Percentiles rank a stretch among this genome's conserved stretches.
These are phyloP conservation scores for Rhizoctonia solani DNA, from an alignment of 1,284 basidiomycete genomes.

Conservation along the genomic window DNA sequence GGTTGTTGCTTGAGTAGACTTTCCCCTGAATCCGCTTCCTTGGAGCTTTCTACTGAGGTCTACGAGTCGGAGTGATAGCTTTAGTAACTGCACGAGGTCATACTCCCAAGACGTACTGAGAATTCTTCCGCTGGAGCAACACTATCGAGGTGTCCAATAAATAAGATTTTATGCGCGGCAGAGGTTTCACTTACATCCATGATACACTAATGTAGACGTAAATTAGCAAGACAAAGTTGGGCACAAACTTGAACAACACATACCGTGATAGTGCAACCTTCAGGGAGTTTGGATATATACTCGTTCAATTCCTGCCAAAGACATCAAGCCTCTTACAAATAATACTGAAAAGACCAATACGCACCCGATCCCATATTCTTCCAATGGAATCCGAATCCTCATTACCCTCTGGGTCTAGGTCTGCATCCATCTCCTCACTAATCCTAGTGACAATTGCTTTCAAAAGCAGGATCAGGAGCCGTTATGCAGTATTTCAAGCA, in stretches of 20 bases:
- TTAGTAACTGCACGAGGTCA: no score
- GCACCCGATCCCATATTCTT: slow-evolving; percentile 4
- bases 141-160: background rate
- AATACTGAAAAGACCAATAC: no score
- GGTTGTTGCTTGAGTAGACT: background rate
- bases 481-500: no score
- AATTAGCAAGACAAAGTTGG: background rate
- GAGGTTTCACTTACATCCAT: slow-evolving; percentile 2
- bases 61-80: no score
- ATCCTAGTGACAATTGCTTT: slow-evolving; percentile 14
- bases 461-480: background rate
- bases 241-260: background rate
- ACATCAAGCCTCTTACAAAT: no score
- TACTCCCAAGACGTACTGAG: slow-evolving; percentile 3
- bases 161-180: background rate
- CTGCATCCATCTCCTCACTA: background rate
- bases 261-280: background rate
- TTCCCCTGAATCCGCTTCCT: background rate
- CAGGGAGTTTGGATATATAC: background rate
- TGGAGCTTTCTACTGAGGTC: background rate
- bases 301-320: slow-evolving; percentile 3
- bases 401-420: background rate
- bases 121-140: slow-evolving; percentile 12
- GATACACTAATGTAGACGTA: background rate
- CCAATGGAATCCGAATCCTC: no score